These are phyloP conservation scores for Ceratobasidium sp. DNA, from an alignment of 1,284 basidiomycete species.

Conservation along the genomic window DNA sequence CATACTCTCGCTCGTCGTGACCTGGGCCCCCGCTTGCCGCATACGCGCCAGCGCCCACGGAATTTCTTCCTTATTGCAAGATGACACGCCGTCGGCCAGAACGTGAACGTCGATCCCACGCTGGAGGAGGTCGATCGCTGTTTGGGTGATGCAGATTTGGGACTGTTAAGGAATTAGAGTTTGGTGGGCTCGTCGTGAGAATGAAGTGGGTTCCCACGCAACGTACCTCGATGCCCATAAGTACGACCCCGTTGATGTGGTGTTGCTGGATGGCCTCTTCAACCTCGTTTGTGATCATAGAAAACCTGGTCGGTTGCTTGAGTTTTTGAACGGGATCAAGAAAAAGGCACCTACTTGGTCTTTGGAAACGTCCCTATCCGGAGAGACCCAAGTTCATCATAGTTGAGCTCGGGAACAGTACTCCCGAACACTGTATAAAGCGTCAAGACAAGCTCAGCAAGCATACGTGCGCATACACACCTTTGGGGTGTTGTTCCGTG, in stretches of 20 bases:
- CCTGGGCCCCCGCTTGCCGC: constrained; percentile 73
- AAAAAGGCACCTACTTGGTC: constrained; percentile 32
- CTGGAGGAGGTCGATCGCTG: constrained; percentile 69
- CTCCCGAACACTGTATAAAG: constrained; percentile 40
- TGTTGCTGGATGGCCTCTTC: constrained; percentile 29
- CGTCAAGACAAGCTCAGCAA: not conserved
- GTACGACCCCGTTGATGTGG: constrained; percentile 26
- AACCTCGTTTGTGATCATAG: constrained; percentile 44
- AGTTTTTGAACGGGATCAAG: not conserved
- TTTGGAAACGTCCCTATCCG: constrained; percentile 43
- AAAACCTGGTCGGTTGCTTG: constrained; percentile 29
- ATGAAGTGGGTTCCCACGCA: not conserved
- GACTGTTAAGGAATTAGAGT: constrained; percentile 57
- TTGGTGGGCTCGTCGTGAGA: constrained; percentile 9
- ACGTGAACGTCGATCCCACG: constrained; percentile 68
- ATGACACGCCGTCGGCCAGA: constrained; percentile 84
- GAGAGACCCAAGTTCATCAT: constrained; percentile 24
- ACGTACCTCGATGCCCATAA: constrained; percentile 41
- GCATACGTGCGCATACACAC: constrained; percentile 21
- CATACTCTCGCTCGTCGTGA: constrained; percentile 83
- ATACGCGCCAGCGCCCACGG: constrained; percentile 69
- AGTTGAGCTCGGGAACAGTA: constrained; percentile 44
- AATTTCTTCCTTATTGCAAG: constrained; percentile 71
- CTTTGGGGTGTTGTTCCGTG: constrained; percentile 44
- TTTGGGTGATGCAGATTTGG: constrained; percentile 89